Evolutionary conservation across 2,329 filamentous ascomycete genomes (phyloP).

Genomic region (Aspergillus sp.): DNA sequence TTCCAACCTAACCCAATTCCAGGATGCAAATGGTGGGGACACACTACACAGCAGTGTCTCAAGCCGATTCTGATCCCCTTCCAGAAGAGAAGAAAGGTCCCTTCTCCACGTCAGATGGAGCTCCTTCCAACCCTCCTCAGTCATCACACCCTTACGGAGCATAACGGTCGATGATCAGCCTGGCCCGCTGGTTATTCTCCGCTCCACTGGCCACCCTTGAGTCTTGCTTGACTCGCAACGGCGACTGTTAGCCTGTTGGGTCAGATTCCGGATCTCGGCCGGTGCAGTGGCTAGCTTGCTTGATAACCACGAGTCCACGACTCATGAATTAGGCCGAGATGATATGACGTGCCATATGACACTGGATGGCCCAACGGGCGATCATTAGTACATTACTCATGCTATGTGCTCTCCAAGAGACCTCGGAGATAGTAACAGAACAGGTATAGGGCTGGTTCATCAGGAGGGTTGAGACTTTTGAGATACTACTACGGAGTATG

Average conservation of each 20-base stretch:
- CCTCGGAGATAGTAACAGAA: constrained; percentile 15
- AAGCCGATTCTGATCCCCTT: constrained; percentile 2
- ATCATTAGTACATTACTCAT: not conserved
- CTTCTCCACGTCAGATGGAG: not conserved
- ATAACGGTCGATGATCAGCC: constrained; percentile 14
- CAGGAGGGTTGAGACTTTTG: not conserved
- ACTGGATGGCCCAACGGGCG: not conserved
- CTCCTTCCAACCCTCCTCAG: not conserved
- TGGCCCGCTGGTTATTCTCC: not conserved
- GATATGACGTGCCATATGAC: not conserved
- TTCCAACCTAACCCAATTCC: not conserved
- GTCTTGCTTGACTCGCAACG: not conserved
- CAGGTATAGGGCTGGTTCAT: constrained; percentile 8
- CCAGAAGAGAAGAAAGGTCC: constrained; percentile 11
- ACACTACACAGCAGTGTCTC: not conserved
- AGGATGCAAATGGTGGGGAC: constrained; percentile 2
- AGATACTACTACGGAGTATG: too few relatives aligned
- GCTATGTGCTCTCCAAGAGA: not conserved
- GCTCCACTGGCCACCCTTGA: not conserved
- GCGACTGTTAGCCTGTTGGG: not conserved
- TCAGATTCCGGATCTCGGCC: constrained; percentile 6
- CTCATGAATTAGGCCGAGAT: not conserved
- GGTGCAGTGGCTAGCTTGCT: not conserved
- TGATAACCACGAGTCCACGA: not conserved
- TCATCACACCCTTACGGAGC: constrained; percentile 1